These are phyloP conservation scores for Larix kaempferi DNA, from an alignment of 75 land plant species.

Conservation along the genomic window DNA sequence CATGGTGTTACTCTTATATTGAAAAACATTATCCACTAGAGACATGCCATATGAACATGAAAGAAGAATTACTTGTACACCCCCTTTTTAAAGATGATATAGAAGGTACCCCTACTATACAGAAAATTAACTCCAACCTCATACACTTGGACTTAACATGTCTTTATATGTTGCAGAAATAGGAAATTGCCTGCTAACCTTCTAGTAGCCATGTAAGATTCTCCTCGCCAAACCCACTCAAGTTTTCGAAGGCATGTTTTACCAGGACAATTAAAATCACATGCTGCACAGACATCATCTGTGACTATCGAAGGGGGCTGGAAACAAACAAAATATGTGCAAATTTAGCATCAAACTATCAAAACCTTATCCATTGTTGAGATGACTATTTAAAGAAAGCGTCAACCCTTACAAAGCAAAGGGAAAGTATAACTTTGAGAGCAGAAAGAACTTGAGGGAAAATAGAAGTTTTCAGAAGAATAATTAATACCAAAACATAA, in stretches of 20 bases:
- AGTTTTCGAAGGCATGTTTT: conserved; percentile 93
- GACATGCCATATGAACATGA: background rate
- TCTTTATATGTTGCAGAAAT: background rate
- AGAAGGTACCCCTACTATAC: background rate
- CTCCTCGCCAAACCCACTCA: conserved; percentile 99
- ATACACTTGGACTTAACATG: background rate
- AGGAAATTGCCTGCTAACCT: conserved; percentile 39
- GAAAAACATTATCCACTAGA: conserved; percentile 3
- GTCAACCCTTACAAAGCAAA: background rate
- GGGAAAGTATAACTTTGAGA: too few relatives aligned
- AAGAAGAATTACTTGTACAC: background rate
- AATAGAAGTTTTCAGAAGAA: too few relatives aligned
- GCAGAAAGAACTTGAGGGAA: too few relatives aligned
- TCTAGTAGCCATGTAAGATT: conserved; percentile 77
- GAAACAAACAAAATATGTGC: conserved; percentile 1
- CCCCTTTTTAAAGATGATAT: background rate
- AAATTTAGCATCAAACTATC: background rate
- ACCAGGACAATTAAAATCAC: conserved; percentile 99
- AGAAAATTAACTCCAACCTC: background rate
- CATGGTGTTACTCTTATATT: background rate
- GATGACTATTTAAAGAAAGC: background rate
- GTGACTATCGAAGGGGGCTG: conserved; percentile 99
- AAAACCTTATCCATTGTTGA: background rate
- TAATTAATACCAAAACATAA: too few relatives aligned
- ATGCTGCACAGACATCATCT: conserved; percentile 96